A percentile compares a stretch with the other conserved stretches of the same genome.
phyloP scores from a whole-genome alignment of 106 monocot genomes.

The Apostasia ramifera region DNA sequence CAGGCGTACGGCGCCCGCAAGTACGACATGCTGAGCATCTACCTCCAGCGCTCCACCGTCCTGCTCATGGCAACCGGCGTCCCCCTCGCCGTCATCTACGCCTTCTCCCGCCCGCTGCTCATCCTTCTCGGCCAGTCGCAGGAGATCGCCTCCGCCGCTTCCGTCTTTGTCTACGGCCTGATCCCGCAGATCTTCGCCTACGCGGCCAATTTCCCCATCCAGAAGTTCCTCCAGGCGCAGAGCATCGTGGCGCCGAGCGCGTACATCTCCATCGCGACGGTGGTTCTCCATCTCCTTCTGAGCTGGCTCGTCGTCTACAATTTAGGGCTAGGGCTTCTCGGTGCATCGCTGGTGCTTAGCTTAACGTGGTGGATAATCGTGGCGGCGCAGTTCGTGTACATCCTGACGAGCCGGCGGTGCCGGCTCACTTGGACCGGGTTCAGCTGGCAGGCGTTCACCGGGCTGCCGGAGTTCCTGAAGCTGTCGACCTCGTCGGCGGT shows the following conservation, averaged over 20 bases:
- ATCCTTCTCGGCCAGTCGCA: slow-evolving; percentile 59
- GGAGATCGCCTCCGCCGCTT: slow-evolving; percentile 52
- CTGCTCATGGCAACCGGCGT: slow-evolving; percentile 61
- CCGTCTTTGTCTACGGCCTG: slow-evolving; percentile 72
- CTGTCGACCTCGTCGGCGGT: slow-evolving; percentile 60
- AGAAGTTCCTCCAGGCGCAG: slow-evolving; percentile 75
- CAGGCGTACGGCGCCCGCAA: slow-evolving; percentile 71
- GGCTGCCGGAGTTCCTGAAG: slow-evolving; percentile 43
- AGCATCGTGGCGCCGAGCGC: slow-evolving; percentile 88
- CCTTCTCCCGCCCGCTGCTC: slow-evolving; percentile 50
- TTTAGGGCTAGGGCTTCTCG: slow-evolving; percentile 53
- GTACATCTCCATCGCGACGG: slow-evolving; percentile 39
- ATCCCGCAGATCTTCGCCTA: slow-evolving; percentile 96
- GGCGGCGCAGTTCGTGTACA: slow-evolving; percentile 51
- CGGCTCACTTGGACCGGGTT: slow-evolving; percentile 58
- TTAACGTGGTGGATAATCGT: slow-evolving; percentile 65
- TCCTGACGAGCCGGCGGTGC: slow-evolving; percentile 40
- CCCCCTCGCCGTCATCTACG: slow-evolving; percentile 58
- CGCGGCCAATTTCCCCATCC: slow-evolving; percentile 87
- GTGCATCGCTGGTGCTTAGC: slow-evolving; percentile 70
- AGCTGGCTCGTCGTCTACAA: slow-evolving; percentile 55
- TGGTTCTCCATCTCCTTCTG: slow-evolving; percentile 41
- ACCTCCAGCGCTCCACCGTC: slow-evolving; percentile 70
- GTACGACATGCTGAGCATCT: slow-evolving; percentile 83
- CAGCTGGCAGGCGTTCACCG: slow-evolving; percentile 41